These are phyloP conservation scores for Monosporascus sp. DNA, from an alignment of 2,329 filamentous ascomycete species.

Conservation along the genomic window DNA sequence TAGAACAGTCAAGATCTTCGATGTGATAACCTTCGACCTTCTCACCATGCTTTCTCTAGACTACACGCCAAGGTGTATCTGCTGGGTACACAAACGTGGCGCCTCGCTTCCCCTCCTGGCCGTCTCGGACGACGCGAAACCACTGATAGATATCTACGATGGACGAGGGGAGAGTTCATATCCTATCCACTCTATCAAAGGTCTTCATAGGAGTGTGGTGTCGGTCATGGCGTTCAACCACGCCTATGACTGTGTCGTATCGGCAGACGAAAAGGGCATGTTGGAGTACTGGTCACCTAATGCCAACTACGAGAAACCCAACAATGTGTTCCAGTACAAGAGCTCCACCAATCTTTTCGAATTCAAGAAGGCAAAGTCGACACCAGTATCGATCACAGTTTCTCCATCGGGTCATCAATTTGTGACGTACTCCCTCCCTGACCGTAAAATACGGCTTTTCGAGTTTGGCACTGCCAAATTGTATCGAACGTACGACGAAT, in stretches of 20 bases:
- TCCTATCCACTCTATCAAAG: constrained; percentile 71
- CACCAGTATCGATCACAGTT: constrained; percentile 74
- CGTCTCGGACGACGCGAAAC: constrained; percentile 69
- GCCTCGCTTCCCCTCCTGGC: constrained; percentile 84
- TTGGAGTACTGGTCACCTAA: constrained; percentile 91
- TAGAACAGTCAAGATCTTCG: constrained; percentile 74
- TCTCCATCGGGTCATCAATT: constrained; percentile 85
- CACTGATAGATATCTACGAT: constrained; percentile 77
- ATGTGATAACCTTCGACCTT: constrained; percentile 82
- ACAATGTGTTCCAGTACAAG: constrained; percentile 88
- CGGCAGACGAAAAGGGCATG: constrained; percentile 86
- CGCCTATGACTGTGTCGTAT: constrained; percentile 82
- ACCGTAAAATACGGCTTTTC: constrained; percentile 88
- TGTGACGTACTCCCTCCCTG: constrained; percentile 84
- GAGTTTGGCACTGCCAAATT: constrained; percentile 87
- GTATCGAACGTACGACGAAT: constrained; percentile 91
- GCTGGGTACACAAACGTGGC: constrained; percentile 85
- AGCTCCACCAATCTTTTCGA: constrained; percentile 92
- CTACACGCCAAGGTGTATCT: constrained; percentile 70
- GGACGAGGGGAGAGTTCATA: constrained; percentile 75
- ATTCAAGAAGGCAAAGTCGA: constrained; percentile 91
- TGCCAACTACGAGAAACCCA: constrained; percentile 80
- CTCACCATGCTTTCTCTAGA: constrained; percentile 76
- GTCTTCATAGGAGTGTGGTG: constrained; percentile 76
- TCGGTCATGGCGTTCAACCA: constrained; percentile 87